A percentile compares a stretch with the other conserved stretches of the same genome.
Evolutionary conservation across 495 filamentous ascomycete genomes (phyloP).

Genomic region (Aspergillus sclerotiicarbonarius): DNA sequence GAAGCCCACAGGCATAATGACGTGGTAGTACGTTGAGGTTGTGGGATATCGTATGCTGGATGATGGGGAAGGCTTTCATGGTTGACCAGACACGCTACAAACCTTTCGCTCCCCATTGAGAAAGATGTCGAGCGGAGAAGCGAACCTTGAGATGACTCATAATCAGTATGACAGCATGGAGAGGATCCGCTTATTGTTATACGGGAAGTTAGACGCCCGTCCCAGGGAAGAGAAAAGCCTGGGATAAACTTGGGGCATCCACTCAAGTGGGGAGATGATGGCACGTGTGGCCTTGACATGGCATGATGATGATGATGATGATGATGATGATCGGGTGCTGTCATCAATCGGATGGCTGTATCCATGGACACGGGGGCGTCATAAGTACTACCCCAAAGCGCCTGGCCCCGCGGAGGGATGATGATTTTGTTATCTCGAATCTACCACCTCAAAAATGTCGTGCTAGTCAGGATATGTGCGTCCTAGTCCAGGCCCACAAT

Average conservation of each 20-base stretch:
- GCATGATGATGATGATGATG: neutral
- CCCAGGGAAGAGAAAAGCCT: neutral
- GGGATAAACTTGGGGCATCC: neutral
- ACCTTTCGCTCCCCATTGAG: neutral
- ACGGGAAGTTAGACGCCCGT: too few species aligned
- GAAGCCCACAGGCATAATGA: too few species aligned
- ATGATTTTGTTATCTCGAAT: neutral
- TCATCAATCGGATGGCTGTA: neutral
- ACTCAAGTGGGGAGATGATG: neutral
- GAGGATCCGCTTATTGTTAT: too few species aligned
- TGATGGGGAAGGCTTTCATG: neutral
- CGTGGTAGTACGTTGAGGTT: neutral
- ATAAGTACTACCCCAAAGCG: neutral
- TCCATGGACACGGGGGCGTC: too few species aligned
- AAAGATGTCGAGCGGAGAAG: neutral
- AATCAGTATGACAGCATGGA: neutral
- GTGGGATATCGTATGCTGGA: neutral
- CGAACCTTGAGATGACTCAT: neutral
- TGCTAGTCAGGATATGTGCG: neutral
- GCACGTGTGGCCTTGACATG: neutral
- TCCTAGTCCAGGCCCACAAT: neutral
- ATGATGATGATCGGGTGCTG: neutral
- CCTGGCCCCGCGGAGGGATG: neutral
- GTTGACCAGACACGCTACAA: neutral
- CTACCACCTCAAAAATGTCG: too few species aligned